Evolutionary conservation across 495 filamentous ascomycete species (phyloP).

Genomic region (Cairneyella variabilis): DNA sequence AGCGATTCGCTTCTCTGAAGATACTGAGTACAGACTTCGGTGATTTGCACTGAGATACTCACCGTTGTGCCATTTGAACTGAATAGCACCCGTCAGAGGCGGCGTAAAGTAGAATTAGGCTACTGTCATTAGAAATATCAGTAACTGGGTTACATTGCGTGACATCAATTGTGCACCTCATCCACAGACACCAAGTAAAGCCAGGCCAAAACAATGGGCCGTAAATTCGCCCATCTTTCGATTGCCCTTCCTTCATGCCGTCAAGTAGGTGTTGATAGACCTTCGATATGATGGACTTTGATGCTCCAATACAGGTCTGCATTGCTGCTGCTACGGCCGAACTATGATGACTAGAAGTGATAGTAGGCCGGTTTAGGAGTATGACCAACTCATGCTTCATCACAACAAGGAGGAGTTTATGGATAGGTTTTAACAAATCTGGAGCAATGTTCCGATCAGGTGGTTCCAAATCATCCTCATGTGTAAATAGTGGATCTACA

Average conservation of each 20-base stretch:
- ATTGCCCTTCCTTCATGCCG: background rate
- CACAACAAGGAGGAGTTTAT: constrained; percentile 14
- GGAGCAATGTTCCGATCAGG: background rate
- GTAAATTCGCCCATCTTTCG: constrained; percentile 1
- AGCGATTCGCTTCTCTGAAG: constrained; percentile 11
- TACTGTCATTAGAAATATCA: background rate
- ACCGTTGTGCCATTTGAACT: constrained; percentile 9
- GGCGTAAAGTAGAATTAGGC: constrained; percentile 16
- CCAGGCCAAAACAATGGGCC: constrained; percentile 17
- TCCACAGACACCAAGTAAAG: constrained; percentile 12
- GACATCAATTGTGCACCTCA: background rate
- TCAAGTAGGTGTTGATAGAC: constrained; percentile 8
- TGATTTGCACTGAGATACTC: too few relatives aligned
- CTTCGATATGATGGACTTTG: constrained; percentile 14
- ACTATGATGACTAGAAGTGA: constrained; percentile 12
- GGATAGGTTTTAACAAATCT: background rate
- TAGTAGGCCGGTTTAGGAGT: constrained; percentile 11
- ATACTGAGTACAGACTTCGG: background rate
- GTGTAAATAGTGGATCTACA: background rate
- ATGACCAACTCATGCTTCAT: constrained; percentile 18
- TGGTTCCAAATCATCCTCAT: background rate
- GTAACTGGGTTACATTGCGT: background rate
- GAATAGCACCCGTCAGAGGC: constrained; percentile 16
- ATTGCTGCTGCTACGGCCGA: constrained; percentile 8
- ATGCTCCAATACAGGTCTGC: constrained; percentile 18